phyloP scores from a whole-genome alignment of 2,329 filamentous ascomycete species.

The Trichophyton rubrum region DNA sequence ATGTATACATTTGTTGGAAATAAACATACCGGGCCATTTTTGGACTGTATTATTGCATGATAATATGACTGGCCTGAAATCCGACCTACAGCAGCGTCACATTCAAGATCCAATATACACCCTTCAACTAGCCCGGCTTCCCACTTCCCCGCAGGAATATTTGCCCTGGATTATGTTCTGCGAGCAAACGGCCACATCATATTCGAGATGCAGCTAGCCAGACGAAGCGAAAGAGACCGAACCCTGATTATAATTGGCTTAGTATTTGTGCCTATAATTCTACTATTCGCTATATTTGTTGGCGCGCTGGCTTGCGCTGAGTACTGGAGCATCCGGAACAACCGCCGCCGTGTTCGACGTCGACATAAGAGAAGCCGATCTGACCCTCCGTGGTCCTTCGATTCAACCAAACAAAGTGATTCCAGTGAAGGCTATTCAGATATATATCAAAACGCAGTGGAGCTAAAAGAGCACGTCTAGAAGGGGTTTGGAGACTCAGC shows the following conservation, averaged over 20 bases:
- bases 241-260: conserved; percentile 31
- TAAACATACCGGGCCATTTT: background rate
- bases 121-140: background rate
- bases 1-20: background rate
- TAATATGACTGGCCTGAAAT: background rate
- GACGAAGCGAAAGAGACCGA: conserved; percentile 11
- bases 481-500: background rate
- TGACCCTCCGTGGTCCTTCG: conserved; percentile 20
- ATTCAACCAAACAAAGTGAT: conserved; percentile 22
- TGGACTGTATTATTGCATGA: background rate
- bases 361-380: conserved; percentile 21
- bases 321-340: conserved; percentile 19
- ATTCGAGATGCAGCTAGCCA: conserved; percentile 4
- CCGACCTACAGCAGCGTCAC: background rate
- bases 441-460: conserved; percentile 17
- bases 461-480: conserved; percentile 13
- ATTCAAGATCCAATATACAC: background rate
- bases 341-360: conserved; percentile 19
- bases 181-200: background rate
- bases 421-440: conserved; percentile 19
- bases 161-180: background rate
- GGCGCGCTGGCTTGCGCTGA: conserved; percentile 29
- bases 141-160: background rate
- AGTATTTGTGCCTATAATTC: conserved; percentile 36
- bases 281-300: conserved; percentile 30